Conservation (phyloP, 306 rosid genomes). For the Cucumis cinereus region DNA sequence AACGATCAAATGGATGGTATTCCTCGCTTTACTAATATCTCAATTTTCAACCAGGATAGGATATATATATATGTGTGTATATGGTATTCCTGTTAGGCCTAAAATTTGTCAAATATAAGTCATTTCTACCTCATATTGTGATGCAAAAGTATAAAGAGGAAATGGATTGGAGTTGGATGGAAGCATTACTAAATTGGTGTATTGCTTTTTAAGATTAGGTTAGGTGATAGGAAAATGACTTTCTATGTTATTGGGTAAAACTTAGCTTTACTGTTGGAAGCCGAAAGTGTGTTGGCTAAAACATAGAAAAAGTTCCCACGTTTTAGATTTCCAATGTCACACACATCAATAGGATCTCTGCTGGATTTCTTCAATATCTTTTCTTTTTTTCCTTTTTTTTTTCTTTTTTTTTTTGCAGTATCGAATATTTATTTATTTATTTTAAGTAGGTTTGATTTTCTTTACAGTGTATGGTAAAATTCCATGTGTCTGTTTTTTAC, state of each 20-base stretch:
- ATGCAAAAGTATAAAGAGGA: neutral
- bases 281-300: constrained; percentile 10
- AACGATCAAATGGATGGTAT: too few relatives aligned
- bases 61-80: too few relatives aligned
- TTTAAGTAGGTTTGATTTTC: neutral
- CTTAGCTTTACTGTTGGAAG: neutral
- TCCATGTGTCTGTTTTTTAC: neutral
- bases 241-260: neutral
- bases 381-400: neutral
- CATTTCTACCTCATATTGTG: neutral
- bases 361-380: neutral
- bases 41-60: too few relatives aligned
- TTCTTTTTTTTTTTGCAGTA: neutral
- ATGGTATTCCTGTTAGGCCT: neutral
- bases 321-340: constrained; percentile 4
- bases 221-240: neutral
- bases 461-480: neutral
- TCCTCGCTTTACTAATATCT: too few relatives aligned
- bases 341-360: neutral
- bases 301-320: neutral
- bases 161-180: neutral
- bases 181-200: neutral
- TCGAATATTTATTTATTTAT: neutral
- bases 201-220: neutral
- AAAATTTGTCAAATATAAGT: neutral